phyloP scores from a whole-genome alignment of 345 rosid species.

The Crucihimalaya himalaica region DNA sequence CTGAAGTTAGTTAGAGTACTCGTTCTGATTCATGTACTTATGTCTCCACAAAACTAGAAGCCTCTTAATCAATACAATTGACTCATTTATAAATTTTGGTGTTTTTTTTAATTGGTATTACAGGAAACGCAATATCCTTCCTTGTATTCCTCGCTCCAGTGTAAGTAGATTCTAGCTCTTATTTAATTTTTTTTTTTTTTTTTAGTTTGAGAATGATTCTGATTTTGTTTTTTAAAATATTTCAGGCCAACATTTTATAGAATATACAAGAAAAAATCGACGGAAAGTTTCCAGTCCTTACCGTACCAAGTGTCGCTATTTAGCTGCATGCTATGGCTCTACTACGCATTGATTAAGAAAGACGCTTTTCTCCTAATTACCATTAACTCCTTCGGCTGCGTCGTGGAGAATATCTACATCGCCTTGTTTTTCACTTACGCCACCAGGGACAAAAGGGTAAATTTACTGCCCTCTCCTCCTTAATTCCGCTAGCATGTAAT shows the following conservation, averaged over 20 bases:
- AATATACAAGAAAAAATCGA: slow-evolving; percentile 69
- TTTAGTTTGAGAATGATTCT: background rate
- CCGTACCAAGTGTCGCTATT: slow-evolving; percentile 87
- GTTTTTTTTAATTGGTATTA: background rate
- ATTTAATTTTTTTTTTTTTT: background rate
- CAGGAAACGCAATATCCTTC: slow-evolving; percentile 79
- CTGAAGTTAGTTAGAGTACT: slow-evolving; percentile 29
- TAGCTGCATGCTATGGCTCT: slow-evolving; percentile 93
- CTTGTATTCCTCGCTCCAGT: slow-evolving; percentile 78
- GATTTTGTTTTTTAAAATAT: background rate
- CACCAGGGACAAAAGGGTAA: slow-evolving; percentile 53
- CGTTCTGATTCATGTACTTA: slow-evolving; percentile 2
- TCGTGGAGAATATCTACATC: slow-evolving; percentile 69
- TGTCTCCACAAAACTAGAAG: slow-evolving; percentile 16
- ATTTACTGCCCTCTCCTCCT: background rate
- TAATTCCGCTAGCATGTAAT: background rate
- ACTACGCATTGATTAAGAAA: slow-evolving; percentile 66
- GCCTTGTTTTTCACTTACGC: slow-evolving; percentile 64
- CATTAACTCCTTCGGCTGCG: slow-evolving; percentile 80
- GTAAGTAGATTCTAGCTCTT: slow-evolving; percentile 51
- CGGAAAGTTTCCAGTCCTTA: slow-evolving; percentile 73
- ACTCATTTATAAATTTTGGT: background rate
- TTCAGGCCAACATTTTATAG: slow-evolving; percentile 79
- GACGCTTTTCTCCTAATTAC: slow-evolving; percentile 74
- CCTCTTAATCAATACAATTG: slow-evolving; percentile 15